Evolutionary conservation across 1,139 yeast species (phyloP), one percentile per base, ranked within the genome.

Genomic region (Scheffersomyces segobiensis): DNA sequence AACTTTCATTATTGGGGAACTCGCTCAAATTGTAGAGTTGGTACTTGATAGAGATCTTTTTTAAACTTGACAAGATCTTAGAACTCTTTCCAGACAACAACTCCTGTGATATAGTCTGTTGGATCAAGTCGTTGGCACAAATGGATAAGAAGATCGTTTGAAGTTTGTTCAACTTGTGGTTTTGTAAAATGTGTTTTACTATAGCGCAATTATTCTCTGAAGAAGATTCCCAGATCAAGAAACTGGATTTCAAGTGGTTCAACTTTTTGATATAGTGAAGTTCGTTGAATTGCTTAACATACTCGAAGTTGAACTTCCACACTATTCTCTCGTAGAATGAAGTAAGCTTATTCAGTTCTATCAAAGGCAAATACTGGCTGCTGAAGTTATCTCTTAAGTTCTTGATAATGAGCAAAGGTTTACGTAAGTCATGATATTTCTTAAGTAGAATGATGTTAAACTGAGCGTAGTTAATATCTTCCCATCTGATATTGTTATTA

Each of bases 261-360:
- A 79, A 60, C 14, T 56, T 52, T 22, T 63, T 59, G 10, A 80
- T 72, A 54, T 67, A 73, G 56, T 70, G 61, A 7, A 60, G 46
- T 59, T 75, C 79, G 46, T 70, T 68, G 50, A 65, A 63, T 49
- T 65, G 64, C 55, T 65, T 66, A 57, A 72, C 65, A 59, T 77
- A 78, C 49, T 79, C 79, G 57, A 78, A 77, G 59, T 74, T 71
- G 60, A 77, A 79, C 60, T 74, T 76, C 83, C 83, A 80, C 17
- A 79, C 71, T 3, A 78, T 74, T 32, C 83, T 62, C 62, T 80
- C 83, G 63, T 78, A 78, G 56, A 77, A 78, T 6, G 80, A 76
- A 4, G 75, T 58, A 17, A 80, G 62, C 49, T 63, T 57, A 3
- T 67, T 65, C 2, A 57, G 12, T 54, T 69, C 59, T 6, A 80